Evolutionary conservation across 108 stramenopile species (phyloP).

Genomic region (Skeletonema grethae): DNA sequence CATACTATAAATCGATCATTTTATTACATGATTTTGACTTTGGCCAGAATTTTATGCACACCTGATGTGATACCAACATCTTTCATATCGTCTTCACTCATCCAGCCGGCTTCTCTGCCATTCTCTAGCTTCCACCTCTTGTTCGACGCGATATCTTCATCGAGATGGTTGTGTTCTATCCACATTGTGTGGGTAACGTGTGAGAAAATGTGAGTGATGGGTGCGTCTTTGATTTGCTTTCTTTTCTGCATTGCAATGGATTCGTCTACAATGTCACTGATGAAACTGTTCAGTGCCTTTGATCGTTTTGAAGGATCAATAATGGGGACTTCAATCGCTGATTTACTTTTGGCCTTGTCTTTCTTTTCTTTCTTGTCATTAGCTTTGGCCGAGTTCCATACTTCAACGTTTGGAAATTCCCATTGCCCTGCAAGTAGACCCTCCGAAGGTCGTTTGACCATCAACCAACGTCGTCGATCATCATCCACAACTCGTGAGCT

Average conservation of each 20-base stretch:
- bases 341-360: slow-evolving; percentile 19
- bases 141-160: background rate
- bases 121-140: slow-evolving; percentile 50
- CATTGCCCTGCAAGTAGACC: slow-evolving; percentile 85
- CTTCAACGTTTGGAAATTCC: slow-evolving; percentile 78
- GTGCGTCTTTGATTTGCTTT: slow-evolving; percentile 27
- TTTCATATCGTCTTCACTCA: slow-evolving; percentile 73
- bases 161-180: slow-evolving; percentile 49
- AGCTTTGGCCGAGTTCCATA: slow-evolving; percentile 51
- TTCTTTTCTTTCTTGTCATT: slow-evolving; percentile 33
- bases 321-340: slow-evolving; percentile 32
- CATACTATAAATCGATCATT: background rate
- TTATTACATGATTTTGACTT: background rate
- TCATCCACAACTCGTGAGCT: slow-evolving; percentile 13
- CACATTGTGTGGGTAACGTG: slow-evolving; percentile 82
- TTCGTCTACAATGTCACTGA: slow-evolving; percentile 20
- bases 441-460: slow-evolving; percentile 69
- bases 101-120: slow-evolving; percentile 71
- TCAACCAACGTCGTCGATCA: slow-evolving; percentile 55
- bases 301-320: slow-evolving; percentile 35
- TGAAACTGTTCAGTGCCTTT: slow-evolving; percentile 33
- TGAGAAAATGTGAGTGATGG: slow-evolving; percentile 83
- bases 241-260: background rate
- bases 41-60: slow-evolving; percentile 75
- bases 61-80: slow-evolving; percentile 81